Evolutionary conservation across 306 rosid species (phyloP).

Genomic region (Leucaena leucocephala): DNA sequence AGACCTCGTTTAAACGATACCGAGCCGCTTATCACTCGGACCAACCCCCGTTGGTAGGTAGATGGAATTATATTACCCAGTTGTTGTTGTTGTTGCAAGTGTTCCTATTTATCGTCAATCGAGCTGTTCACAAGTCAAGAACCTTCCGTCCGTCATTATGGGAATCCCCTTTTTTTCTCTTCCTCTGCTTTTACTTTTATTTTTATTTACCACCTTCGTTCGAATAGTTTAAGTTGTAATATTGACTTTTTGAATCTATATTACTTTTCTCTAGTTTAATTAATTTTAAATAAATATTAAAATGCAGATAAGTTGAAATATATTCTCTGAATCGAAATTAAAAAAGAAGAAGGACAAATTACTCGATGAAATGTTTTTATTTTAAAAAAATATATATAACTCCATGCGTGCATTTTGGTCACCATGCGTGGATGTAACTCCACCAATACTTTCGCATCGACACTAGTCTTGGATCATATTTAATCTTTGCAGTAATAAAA

Average conservation of each 20-base stretch:
- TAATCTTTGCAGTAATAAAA: too few relatives aligned
- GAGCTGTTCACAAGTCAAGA: conserved; percentile 35
- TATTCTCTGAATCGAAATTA: neutral
- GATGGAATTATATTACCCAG: conserved; percentile 33
- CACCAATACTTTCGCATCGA: too few relatives aligned
- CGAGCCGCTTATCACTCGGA: too few relatives aligned
- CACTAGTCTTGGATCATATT: neutral
- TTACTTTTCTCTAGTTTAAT: neutral
- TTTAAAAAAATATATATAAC: too few relatives aligned
- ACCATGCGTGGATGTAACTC: too few relatives aligned
- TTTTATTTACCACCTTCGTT: neutral
- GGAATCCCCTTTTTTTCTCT: neutral
- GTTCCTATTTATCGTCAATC: conserved; percentile 29
- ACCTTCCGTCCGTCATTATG: conserved; percentile 28
- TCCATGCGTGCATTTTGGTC: too few relatives aligned
- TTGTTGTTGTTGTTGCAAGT: neutral
- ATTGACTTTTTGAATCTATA: too few relatives aligned
- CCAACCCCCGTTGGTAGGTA: too few relatives aligned
- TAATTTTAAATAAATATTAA: neutral
- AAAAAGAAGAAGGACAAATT: too few relatives aligned
- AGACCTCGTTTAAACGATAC: too few relatives aligned
- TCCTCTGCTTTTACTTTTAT: neutral
- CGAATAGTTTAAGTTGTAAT: neutral
- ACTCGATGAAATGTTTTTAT: neutral
- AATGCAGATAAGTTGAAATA: neutral